Conservation (phyloP, 2,329 filamentous ascomycete species). For the Dothistroma pini region DNA sequence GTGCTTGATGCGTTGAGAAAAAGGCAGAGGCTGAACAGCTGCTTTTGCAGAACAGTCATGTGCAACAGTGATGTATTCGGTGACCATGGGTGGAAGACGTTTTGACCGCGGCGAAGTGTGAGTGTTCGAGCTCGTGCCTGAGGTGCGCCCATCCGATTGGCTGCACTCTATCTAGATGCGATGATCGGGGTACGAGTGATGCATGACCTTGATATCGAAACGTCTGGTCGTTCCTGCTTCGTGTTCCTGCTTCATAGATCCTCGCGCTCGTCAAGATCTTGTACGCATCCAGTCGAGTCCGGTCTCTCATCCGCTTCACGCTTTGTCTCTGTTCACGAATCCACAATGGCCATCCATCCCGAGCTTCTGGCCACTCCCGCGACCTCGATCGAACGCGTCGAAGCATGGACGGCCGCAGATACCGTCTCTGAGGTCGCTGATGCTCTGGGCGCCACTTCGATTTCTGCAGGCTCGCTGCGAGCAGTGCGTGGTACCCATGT, state of each 20-base stretch:
- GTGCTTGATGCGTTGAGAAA: not conserved
- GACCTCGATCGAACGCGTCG: constrained; percentile 34
- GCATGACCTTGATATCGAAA: not conserved
- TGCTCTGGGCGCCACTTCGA: constrained; percentile 40
- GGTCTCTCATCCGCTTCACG: not conserved
- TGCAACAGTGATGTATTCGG: not conserved
- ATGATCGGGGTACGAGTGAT: not conserved
- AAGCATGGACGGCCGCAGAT: constrained; percentile 39
- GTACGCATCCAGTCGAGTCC: not conserved
- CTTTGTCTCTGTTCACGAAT: not conserved
- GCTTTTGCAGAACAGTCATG: not conserved
- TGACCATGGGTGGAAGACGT: not conserved
- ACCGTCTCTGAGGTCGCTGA: constrained; percentile 45
- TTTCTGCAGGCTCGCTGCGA: constrained; percentile 33
- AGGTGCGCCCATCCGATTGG: not conserved
- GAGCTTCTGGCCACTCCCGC: constrained; percentile 14
- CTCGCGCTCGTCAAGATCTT: not conserved
- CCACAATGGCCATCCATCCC: constrained; percentile 23
- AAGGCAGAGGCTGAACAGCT: too few relatives aligned
- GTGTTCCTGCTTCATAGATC: not conserved
- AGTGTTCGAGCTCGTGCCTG: not conserved
- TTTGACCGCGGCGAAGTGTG: not conserved
- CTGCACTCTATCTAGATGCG: not conserved
- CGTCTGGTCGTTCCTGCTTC: not conserved
- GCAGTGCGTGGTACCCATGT: constrained; percentile 53